Evolutionary conservation across 1,284 basidiomycete species (phyloP).

Genomic region (Wallemia hederae): DNA sequence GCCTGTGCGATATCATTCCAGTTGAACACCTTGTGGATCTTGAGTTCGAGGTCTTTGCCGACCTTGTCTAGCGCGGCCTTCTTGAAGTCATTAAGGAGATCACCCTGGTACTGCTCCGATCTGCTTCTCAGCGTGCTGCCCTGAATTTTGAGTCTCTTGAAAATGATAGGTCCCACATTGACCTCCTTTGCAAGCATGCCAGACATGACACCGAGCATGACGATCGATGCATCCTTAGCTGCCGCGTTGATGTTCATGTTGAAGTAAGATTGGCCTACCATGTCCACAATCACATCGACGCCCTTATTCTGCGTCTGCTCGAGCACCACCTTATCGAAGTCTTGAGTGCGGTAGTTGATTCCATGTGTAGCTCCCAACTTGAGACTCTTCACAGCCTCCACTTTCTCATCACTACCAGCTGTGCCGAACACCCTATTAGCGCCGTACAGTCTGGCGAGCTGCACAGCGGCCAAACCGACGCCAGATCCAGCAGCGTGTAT

Average conservation of each 20-base stretch:
- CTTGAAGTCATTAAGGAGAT: constrained; percentile 38
- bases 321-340: constrained; percentile 41
- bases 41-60: constrained; percentile 18
- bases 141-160: constrained; percentile 64
- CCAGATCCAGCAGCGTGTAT: constrained; percentile 73
- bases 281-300: constrained; percentile 53
- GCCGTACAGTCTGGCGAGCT: constrained; percentile 43
- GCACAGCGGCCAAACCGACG: constrained; percentile 69
- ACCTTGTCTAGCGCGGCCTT: constrained; percentile 28
- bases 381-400: constrained; percentile 35
- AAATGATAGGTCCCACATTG: constrained; percentile 37
- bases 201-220: constrained; percentile 18
- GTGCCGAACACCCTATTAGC: constrained; percentile 50
- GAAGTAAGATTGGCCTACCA: constrained; percentile 60
- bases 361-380: constrained; percentile 36
- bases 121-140: constrained; percentile 65
- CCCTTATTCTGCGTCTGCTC: constrained; percentile 33
- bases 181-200: constrained; percentile 35
- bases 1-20: constrained; percentile 61
- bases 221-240: constrained; percentile 43
- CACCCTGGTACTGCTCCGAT: constrained; percentile 44
- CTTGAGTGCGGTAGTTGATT: constrained; percentile 59
- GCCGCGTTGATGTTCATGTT: constrained; percentile 47
- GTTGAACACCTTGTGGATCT: constrained; percentile 29
- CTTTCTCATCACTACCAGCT: constrained; percentile 57